Base-by-base conservation (phyloP, 1,284 basidiomycete species). In the Cutaneotrichosporon sp. region DNA sequence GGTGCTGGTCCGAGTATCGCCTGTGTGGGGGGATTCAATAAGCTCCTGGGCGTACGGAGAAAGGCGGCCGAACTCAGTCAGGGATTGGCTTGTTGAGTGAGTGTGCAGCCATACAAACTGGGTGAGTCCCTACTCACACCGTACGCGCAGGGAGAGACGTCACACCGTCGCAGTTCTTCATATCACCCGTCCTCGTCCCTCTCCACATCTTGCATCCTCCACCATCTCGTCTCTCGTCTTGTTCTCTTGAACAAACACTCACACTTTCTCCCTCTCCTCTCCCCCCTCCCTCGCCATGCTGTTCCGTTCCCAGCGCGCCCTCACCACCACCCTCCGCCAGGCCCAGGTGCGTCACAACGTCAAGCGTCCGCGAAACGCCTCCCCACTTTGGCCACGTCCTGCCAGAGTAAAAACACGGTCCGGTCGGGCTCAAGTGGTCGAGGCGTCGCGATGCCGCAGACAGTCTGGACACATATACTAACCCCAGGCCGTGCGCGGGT, bases 401-500 rank as follows among this genome's bases (percentile, higher is more conserved):
- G n/a, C n/a, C 26, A 30, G 26, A 30, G 10, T 30, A 30, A 30
- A 30, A 30, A 30, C 26, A 30, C 7, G 7, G 7, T 7, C 26
- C 26, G 26, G 26, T 10, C 26, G 5, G 26, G 5, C 26, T 30
- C 10, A 30, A 7, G 5, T 30, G 5, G 5, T 30, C 26, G 26
- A 7, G 26, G 26, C 26, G n/a, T n/a, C n/a, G n/a, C n/a, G n/a
- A n/a, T n/a, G n/a, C n/a, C n/a, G n/a, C n/a, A n/a, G n/a, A n/a
- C n/a, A n/a, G n/a, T n/a, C n/a, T n/a, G n/a, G 22, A 46, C 44
- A 46, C 21, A 13, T 17, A 37, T 17, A 23, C 37, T 48, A 22
- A 49, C 39, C 26, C 58, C 60, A 67, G 73, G 51, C 61, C 59
- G 43, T 67, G 60, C 65, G 65, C 30, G 53, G 59, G 33, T 67